Evolutionary conservation across 2,329 filamentous ascomycete species (phyloP), one percentile per base, ranked within the genome.

Genomic region (Dendryphion nanum): DNA sequence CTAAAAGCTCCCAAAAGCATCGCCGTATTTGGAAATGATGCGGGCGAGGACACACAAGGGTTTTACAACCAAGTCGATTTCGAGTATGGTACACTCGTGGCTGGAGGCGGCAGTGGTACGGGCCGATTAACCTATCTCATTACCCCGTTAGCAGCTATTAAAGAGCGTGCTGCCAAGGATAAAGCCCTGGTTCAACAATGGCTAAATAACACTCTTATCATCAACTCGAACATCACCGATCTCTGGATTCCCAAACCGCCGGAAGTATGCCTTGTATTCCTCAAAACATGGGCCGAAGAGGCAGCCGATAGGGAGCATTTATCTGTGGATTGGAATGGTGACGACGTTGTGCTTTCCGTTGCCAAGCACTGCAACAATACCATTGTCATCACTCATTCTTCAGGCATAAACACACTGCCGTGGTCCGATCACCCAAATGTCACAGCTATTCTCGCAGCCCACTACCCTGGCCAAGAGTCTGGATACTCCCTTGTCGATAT

Each of bases 221-320:
- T 59, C 14, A 47, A 48, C 17, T 58, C 48, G 10, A 56, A 64
- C 15, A 33, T 60, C 28, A 47, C 47, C 31, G 50, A 45, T 30
- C 47, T 55, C 18, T n/a, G n/a, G n/a, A 47, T 55, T 10, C 64
- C 66, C 32, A 48, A 55, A 31, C 38, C 69, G 1, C 65, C 70
- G 6, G 67, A 72, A 6, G 74, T 78, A 7, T 71, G 48, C 57
- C 64, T 82, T n/a, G 77, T 82, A 19, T 78, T 82, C 60, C 65
- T 81, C 40, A 82, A 81, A 75, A 76, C 56, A 12, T 74, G 63
- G 57, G 71, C 72, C 0, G 57, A 62, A 2, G 73, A 76, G 53
- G 70, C 64, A 30, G 55, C 47, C n/a, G 73, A 75, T 44, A 63
- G 73, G 15, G 41, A 42, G 4, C 55, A 57, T 5, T 56, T 74